Conservation (phyloP, 179 eudicot genomes). For the Beta macrorhiza region DNA sequence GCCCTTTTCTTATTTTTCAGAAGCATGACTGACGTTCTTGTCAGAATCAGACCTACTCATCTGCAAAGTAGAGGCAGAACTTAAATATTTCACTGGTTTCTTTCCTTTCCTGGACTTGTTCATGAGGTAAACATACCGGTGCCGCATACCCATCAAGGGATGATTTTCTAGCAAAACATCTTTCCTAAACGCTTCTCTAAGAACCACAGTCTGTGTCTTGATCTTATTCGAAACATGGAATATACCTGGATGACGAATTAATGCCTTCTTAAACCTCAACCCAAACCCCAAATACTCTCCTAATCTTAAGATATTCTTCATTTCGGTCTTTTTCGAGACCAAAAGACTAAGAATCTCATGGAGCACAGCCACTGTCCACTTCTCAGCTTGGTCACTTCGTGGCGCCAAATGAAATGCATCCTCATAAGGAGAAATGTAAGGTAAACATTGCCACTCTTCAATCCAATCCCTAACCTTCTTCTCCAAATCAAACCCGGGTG, state of each 20-base stretch:
- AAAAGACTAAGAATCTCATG: constrained; percentile 64
- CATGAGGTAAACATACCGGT: constrained; percentile 68
- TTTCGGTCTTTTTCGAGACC: constrained; percentile 69
- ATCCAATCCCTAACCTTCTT: constrained; percentile 62
- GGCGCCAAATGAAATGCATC: constrained; percentile 68
- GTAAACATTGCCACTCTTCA: constrained; percentile 69
- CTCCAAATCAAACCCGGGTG: constrained; percentile 72
- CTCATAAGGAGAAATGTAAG: constrained; percentile 83
- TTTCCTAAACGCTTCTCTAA: constrained; percentile 67
- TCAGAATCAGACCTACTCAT: not conserved
- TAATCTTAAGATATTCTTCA: constrained; percentile 45
- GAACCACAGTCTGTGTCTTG: constrained; percentile 75
- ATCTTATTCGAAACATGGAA: constrained; percentile 72
- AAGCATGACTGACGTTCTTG: not conserved
- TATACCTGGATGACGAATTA: constrained; percentile 70
- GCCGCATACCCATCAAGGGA: constrained; percentile 65
- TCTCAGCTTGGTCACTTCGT: constrained; percentile 68
- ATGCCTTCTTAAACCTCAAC: constrained; percentile 61
- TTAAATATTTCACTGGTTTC: constrained; percentile 13
- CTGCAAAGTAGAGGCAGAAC: not conserved
- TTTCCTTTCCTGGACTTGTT: constrained; percentile 46
- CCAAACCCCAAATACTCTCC: constrained; percentile 77
- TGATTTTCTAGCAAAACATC: constrained; percentile 60
- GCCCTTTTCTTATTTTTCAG: not conserved
- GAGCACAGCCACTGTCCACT: constrained; percentile 62